A percentile compares a stretch with the other conserved stretches of the same genome.
These are phyloP conservation scores for Phaffia rhodozyma DNA, from an alignment of 1,284 basidiomycete genomes.

Conservation along the genomic window DNA sequence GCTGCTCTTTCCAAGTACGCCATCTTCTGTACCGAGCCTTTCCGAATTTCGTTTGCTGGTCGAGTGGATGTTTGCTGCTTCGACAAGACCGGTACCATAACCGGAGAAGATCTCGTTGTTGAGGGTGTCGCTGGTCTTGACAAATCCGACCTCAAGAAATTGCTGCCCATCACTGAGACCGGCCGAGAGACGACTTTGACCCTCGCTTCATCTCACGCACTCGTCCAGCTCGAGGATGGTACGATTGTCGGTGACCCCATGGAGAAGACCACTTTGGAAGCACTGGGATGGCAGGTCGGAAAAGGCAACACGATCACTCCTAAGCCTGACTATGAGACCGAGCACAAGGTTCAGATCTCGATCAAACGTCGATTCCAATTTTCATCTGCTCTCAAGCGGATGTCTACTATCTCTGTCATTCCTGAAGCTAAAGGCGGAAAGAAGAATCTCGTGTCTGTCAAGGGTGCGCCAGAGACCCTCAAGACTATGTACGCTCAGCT, in stretches of 20 bases:
- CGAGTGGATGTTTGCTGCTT: slow-evolving; percentile 94
- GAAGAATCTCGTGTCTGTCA: slow-evolving; percentile 49
- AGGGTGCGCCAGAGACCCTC: slow-evolving; percentile 91
- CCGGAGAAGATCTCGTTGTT: slow-evolving; percentile 83
- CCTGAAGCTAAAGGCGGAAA: slow-evolving; percentile 3
- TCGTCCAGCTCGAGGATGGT: slow-evolving; percentile 81
- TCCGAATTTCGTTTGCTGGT: slow-evolving; percentile 86
- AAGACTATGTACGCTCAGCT: slow-evolving; percentile 65
- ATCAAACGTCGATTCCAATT: slow-evolving; percentile 90
- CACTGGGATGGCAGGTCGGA: slow-evolving; percentile 75
- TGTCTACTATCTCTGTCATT: slow-evolving; percentile 78
- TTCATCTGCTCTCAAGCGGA: slow-evolving; percentile 86
- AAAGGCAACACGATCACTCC: slow-evolving; percentile 68
- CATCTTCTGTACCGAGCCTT: slow-evolving; percentile 94
- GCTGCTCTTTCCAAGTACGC: slow-evolving; percentile 88
- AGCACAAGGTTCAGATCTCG: slow-evolving; percentile 50
- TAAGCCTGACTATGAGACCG: slow-evolving; percentile 39
- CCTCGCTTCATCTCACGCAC: slow-evolving; percentile 86
- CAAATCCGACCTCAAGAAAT: slow-evolving; percentile 51
- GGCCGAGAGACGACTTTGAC: slow-evolving; percentile 69
- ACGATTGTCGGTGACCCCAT: slow-evolving; percentile 94
- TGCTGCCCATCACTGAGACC: slow-evolving; percentile 67
- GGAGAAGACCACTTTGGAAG: slow-evolving; percentile 93
- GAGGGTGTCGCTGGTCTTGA: slow-evolving; percentile 81
- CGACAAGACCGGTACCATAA: slow-evolving; percentile 95